phyloP scores from a whole-genome alignment of 306 rosid genomes.

The Cicer yamashitae region DNA sequence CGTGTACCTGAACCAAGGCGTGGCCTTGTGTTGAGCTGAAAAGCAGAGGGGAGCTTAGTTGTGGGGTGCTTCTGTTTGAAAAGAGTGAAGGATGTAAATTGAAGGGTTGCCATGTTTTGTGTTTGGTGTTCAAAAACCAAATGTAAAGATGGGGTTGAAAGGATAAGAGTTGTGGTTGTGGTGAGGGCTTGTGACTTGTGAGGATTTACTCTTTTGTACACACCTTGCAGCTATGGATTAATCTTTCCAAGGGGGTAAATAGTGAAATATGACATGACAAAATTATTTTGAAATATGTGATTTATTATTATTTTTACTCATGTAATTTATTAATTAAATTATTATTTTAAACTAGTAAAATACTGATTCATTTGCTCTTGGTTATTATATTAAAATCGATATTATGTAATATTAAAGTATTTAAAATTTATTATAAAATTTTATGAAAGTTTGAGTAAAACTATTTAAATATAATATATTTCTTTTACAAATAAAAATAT shows the following conservation, averaged over 20 bases:
- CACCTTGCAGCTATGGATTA: not conserved
- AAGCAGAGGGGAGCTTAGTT: constrained; percentile 45
- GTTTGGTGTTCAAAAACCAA: not conserved
- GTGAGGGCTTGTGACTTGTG: not conserved
- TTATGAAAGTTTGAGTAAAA: too few relatives aligned
- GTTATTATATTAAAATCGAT: too few relatives aligned
- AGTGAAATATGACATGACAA: not conserved
- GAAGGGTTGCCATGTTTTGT: constrained; percentile 68
- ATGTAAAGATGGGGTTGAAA: constrained; percentile 11
- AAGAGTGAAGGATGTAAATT: constrained; percentile 50
- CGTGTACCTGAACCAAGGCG: constrained; percentile 36
- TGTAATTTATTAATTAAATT: not conserved
- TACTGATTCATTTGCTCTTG: too few relatives aligned
- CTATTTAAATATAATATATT: too few relatives aligned
- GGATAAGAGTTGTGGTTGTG: constrained; percentile 56
- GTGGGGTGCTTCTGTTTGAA: constrained; percentile 50
- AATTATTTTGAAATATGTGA: not conserved
- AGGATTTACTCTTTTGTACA: not conserved
- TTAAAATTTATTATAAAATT: too few relatives aligned
- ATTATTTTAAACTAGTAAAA: too few relatives aligned
- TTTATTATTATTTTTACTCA: not conserved
- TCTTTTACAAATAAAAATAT: too few relatives aligned
- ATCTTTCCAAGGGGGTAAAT: not conserved
- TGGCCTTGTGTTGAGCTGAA: constrained; percentile 46
- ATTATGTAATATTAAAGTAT: too few relatives aligned